Percentiles rank a stretch among this genome's conserved stretches.
Evolutionary conservation across 2,329 filamentous ascomycete species (phyloP).

Genomic region (Exophiala mesophila): DNA sequence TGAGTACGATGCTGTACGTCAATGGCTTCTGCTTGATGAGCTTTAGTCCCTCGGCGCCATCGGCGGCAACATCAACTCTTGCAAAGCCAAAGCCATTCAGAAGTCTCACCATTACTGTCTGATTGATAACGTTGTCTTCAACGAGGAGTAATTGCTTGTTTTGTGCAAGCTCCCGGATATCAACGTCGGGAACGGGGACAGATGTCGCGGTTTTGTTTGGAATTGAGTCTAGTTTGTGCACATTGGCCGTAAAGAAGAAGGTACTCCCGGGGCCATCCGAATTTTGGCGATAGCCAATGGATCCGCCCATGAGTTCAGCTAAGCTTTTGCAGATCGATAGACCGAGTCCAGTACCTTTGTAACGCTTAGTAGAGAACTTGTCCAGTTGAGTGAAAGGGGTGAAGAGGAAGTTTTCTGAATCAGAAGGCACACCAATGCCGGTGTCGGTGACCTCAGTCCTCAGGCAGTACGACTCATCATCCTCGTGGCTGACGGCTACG

Average conservation of each 20-base stretch:
- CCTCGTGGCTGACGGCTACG: constrained; percentile 25
- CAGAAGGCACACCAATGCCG: constrained; percentile 49
- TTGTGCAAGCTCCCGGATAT: constrained; percentile 36
- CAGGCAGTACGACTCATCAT: constrained; percentile 37
- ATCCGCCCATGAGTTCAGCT: constrained; percentile 53
- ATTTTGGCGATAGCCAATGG: constrained; percentile 40
- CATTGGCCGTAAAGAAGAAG: constrained; percentile 27
- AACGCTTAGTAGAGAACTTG: constrained; percentile 49
- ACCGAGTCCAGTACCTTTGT: constrained; percentile 54
- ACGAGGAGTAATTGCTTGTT: constrained; percentile 39
- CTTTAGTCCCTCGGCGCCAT: constrained; percentile 73
- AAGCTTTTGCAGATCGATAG: constrained; percentile 55
- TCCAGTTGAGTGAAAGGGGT: constrained; percentile 54
- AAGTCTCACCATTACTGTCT: constrained; percentile 53
- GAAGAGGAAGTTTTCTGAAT: constrained; percentile 47
- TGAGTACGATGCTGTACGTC: constrained; percentile 45
- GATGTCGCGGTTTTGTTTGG: constrained; percentile 19
- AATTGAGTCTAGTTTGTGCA: constrained; percentile 12
- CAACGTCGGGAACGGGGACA: constrained; percentile 24
- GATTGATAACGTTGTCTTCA: constrained; percentile 42
- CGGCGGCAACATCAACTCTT: constrained; percentile 69
- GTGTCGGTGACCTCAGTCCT: constrained; percentile 44
- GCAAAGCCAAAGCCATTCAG: constrained; percentile 46
- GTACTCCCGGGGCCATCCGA: constrained; percentile 29
- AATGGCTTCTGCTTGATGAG: constrained; percentile 59